Base-by-base conservation (phyloP, 164 flowering plant species). In the Vitis riparia region DNA sequence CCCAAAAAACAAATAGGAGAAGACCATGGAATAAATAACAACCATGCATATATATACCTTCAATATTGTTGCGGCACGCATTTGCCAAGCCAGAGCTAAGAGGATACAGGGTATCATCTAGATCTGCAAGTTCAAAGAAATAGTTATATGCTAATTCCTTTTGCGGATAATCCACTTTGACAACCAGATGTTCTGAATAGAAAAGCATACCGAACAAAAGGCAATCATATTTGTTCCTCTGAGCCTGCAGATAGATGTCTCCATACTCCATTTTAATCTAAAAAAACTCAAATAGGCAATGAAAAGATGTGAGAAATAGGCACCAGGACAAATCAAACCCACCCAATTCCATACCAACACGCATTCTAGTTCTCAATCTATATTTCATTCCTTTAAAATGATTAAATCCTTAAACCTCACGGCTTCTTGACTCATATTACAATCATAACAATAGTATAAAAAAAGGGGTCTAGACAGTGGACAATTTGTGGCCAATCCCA, bases 71-170 rank as follows among this genome's bases (percentile, higher is more conserved):
- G 57, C 66, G 65, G 71, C 77, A 71, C 15, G 74, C 71, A 23
- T 63, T 64, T 7, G 89, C 80, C 29, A 88, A 55, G 17, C 92
- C 90, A 67, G 85, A 62, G 47, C 88, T 88, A 0, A 77, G 69
- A 14, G 89, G 90, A 72, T 87, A 86, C 11, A 88, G 83, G 52
- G 90, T 86, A 56, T 88, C 92, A 76, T 88, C 92, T 5, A 88
- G 74, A 81, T 88, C 91, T 88, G 76, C 67, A 77, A 47, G 56
- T 49, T 55, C 14, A 55, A 67, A 9, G 55, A 64, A 17, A 60
- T 13, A 37, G 23, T 59, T 11, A 51, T 11, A 30, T 2, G 3
- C 8, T 15, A 11, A 59, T 62, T 15, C 9, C 61, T 58, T 37
- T 8, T 11, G 10, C 3, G 11, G 47, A 11, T 1, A 14, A 52